phyloP scores from a whole-genome alignment of 371 early-diverging fungal genomes.

The Mortierella sp. region DNA sequence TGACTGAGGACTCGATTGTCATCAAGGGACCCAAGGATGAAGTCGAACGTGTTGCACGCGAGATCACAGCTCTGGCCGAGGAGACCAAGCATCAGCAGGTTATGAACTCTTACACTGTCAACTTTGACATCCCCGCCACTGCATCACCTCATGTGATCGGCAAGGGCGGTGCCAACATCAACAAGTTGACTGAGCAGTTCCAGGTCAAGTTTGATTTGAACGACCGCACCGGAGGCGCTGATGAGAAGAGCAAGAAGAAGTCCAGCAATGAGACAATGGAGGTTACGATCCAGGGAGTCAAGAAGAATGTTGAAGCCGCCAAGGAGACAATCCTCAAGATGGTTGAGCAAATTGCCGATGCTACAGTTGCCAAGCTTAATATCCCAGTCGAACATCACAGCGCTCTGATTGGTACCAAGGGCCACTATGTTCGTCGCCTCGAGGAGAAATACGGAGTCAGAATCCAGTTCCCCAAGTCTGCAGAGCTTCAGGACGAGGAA shows the following conservation, averaged over 20 bases:
- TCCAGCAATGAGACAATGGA: conserved; percentile 61
- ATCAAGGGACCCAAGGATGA: conserved; percentile 86
- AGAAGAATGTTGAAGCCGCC: conserved; percentile 81
- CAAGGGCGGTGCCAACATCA: conserved; percentile 86
- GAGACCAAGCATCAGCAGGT: conserved; percentile 76
- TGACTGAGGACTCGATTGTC: conserved; percentile 72
- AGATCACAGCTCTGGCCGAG: conserved; percentile 73
- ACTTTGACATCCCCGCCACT: conserved; percentile 76
- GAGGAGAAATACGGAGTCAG: conserved; percentile 86
- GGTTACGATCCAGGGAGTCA: conserved; percentile 85
- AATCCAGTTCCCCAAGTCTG: conserved; percentile 77
- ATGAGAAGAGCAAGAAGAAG: conserved; percentile 62
- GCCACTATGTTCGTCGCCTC: conserved; percentile 82
- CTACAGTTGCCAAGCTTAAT: conserved; percentile 70
- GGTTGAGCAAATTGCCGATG: conserved; percentile 82
- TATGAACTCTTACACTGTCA: conserved; percentile 76
- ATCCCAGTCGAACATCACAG: conserved; percentile 79
- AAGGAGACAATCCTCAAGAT: conserved; percentile 77
- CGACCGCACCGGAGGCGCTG: conserved; percentile 59
- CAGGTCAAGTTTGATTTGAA: conserved; percentile 86
- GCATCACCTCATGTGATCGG: conserved; percentile 90
- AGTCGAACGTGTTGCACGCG: conserved; percentile 76
- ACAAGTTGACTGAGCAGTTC: conserved; percentile 80
- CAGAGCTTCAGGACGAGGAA: conserved; percentile 63
- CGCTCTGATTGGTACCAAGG: conserved; percentile 81